Evolutionary conservation across 768 basidiomycete species (phyloP).

Genomic region (Asterophora lycoperdoides): DNA sequence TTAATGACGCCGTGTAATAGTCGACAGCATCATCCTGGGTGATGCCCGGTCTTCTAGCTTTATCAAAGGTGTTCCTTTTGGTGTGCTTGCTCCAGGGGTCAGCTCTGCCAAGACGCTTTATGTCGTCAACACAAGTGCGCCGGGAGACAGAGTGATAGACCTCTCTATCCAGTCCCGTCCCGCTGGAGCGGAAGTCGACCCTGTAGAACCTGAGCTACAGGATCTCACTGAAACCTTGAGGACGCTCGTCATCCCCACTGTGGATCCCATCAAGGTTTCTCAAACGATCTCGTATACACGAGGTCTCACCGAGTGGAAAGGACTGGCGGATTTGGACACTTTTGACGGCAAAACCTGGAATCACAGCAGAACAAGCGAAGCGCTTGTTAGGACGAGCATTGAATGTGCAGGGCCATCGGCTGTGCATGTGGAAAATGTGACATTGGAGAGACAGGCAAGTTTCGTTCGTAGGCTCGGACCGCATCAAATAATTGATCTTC

Average conservation of each 20-base stretch:
- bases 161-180: conserved; percentile 69
- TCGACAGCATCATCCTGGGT: conserved; percentile 57
- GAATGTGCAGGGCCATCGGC: conserved; percentile 53
- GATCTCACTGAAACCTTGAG: conserved; percentile 58
- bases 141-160: conserved; percentile 74
- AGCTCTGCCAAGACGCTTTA: conserved; percentile 58
- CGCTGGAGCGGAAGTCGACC: conserved; percentile 24
- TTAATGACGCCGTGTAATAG: conserved; percentile 28
- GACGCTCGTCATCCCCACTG: conserved; percentile 62
- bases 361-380: conserved; percentile 49
- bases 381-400: conserved; percentile 47
- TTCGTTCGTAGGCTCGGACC: neutral
- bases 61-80: conserved; percentile 70
- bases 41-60: conserved; percentile 63
- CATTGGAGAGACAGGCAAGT: conserved; percentile 46
- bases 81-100: conserved; percentile 55
- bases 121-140: conserved; percentile 55
- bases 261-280: conserved; percentile 53
- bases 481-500: neutral
- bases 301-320: conserved; percentile 35
- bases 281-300: conserved; percentile 55
- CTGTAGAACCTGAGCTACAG: conserved; percentile 21
- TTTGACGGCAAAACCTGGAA: conserved; percentile 55
- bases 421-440: conserved; percentile 47
- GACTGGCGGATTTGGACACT: conserved; percentile 48